These are phyloP conservation scores for Cladorrhinum sp. DNA, from an alignment of 2,329 filamentous ascomycete species.

Conservation along the genomic window DNA sequence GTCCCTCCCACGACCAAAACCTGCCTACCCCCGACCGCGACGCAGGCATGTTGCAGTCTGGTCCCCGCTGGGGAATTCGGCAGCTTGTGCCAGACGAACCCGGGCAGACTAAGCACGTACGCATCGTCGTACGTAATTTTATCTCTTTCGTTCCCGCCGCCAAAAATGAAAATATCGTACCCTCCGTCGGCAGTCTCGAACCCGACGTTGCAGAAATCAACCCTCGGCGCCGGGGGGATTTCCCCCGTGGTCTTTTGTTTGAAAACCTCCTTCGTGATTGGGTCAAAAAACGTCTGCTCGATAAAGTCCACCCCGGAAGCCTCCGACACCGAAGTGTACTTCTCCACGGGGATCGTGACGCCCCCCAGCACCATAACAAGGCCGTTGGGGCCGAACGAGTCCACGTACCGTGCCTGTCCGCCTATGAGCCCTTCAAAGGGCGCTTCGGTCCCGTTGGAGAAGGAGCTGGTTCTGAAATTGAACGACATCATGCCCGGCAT, in stretches of 20 bases:
- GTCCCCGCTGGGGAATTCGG: slow-evolving; percentile 8
- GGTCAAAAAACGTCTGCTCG: slow-evolving; percentile 24
- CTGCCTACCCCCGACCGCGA: slow-evolving; percentile 20
- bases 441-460: slow-evolving; percentile 16
- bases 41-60: slow-evolving; percentile 9
- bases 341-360: background rate
- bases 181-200: slow-evolving; percentile 14
- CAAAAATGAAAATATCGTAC: slow-evolving; percentile 23
- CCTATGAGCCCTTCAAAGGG: slow-evolving; percentile 6
- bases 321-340: background rate
- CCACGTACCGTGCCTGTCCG: slow-evolving; percentile 12
- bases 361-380: slow-evolving; percentile 21
- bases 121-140: slow-evolving; percentile 14
- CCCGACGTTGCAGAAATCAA: slow-evolving; percentile 9
- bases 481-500: slow-evolving; percentile 20
- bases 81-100: slow-evolving; percentile 23
- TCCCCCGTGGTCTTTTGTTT: slow-evolving; percentile 17
- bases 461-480: slow-evolving; percentile 17
- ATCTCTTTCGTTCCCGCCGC: slow-evolving; percentile 13
- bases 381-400: slow-evolving; percentile 17
- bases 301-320: slow-evolving; percentile 8
- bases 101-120: slow-evolving; percentile 23
- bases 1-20: slow-evolving; percentile 21
- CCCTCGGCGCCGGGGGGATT: slow-evolving; percentile 9
- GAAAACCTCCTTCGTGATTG: slow-evolving; percentile 15